Conservation (phyloP, 2,329 filamentous ascomycete species). For the Pseudocercospora pini-densiflorae region DNA sequence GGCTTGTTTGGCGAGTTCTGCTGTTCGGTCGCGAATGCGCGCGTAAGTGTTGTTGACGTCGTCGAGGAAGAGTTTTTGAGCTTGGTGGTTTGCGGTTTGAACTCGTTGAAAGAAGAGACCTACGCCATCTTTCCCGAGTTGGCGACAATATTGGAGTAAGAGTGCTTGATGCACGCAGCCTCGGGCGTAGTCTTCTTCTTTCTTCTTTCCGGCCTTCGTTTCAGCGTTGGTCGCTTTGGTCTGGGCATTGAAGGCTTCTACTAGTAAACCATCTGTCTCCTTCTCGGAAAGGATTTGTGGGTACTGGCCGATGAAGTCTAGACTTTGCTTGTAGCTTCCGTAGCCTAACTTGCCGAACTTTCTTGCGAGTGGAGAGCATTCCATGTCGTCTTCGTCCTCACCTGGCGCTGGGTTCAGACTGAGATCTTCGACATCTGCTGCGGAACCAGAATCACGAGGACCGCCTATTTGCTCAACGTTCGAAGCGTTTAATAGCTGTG, state of each 20-base stretch:
- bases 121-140: constrained; percentile 85
- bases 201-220: constrained; percentile 64
- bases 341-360: constrained; percentile 79
- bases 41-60: constrained; percentile 89
- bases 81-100: constrained; percentile 86
- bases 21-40: constrained; percentile 76
- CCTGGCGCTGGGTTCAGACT: constrained; percentile 42
- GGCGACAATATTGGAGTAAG: constrained; percentile 91
- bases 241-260: constrained; percentile 89
- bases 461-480: constrained; percentile 56
- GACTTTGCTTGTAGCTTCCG: constrained; percentile 72
- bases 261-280: constrained; percentile 87
- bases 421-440: constrained; percentile 65
- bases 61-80: constrained; percentile 86
- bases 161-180: constrained; percentile 94
- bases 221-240: constrained; percentile 77
- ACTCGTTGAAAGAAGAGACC: constrained; percentile 95
- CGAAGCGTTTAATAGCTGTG: constrained; percentile 42
- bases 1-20: constrained; percentile 71
- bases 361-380: constrained; percentile 77
- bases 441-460: constrained; percentile 57
- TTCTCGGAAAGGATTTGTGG: constrained; percentile 79
- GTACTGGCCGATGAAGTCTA: constrained; percentile 78
- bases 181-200: constrained; percentile 66
- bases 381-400: constrained; percentile 71